Conservation (phyloP, 345 rosid genomes). For the Pistacia atlantica region DNA sequence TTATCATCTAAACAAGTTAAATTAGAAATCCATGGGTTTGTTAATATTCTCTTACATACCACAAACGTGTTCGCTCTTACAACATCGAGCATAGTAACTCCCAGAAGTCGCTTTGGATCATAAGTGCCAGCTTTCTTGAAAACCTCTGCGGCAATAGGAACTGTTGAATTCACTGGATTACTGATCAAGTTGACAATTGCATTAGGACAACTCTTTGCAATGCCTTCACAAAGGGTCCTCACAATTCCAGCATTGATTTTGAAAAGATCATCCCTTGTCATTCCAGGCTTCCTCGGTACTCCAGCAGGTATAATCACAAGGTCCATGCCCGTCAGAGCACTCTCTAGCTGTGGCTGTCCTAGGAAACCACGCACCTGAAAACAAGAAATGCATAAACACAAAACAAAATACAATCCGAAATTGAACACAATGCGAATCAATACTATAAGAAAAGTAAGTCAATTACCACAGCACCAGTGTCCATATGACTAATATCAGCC, state of each 20-base stretch:
- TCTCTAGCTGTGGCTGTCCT: constrained; percentile 77
- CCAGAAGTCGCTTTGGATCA: constrained; percentile 76
- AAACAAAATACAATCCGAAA: not conserved
- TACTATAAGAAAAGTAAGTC: not conserved
- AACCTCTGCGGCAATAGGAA: constrained; percentile 85
- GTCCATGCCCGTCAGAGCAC: constrained; percentile 78
- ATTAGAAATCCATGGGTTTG: not conserved
- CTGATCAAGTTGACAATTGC: constrained; percentile 83
- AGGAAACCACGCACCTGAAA: constrained; percentile 78
- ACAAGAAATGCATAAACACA: not conserved
- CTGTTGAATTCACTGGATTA: constrained; percentile 87
- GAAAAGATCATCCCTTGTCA: constrained; percentile 89
- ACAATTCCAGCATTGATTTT: constrained; percentile 93
- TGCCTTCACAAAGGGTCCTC: constrained; percentile 73
- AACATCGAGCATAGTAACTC: constrained; percentile 88
- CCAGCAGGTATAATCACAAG: constrained; percentile 92
- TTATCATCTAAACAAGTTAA: not conserved
- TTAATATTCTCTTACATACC: constrained; percentile 31
- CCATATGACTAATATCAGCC: constrained; percentile 89
- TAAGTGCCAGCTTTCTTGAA: constrained; percentile 82
- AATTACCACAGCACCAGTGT: constrained; percentile 83
- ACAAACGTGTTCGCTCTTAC: constrained; percentile 90
- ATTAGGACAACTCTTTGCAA: constrained; percentile 68
- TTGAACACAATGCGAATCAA: not conserved
- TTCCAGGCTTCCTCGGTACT: constrained; percentile 87